Conservation (phyloP, 1,139 yeast genomes). For the Wickerhamomyces sp. region DNA sequence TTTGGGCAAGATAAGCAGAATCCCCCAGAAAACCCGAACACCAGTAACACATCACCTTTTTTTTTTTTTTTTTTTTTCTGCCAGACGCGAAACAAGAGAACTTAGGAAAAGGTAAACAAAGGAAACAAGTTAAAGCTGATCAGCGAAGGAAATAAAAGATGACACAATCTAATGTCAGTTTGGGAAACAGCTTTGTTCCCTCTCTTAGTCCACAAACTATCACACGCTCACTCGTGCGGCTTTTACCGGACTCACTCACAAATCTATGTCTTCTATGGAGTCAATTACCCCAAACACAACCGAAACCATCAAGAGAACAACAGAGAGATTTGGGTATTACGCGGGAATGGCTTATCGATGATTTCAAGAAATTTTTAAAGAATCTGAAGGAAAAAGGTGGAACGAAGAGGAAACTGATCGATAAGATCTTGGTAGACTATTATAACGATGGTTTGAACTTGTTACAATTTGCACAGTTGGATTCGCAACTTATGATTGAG, state of each 20-base stretch:
- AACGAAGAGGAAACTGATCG: constrained; percentile 43
- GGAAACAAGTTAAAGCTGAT: neutral
- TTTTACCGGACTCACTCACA: constrained; percentile 16
- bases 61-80: neutral
- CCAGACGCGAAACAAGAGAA: neutral
- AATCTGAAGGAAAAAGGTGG: constrained; percentile 6
- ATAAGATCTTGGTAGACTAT: constrained; percentile 45
- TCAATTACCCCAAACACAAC: constrained; percentile 18
- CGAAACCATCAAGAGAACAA: constrained; percentile 14
- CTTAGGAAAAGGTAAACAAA: constrained; percentile 2
- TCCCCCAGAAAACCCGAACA: too few species aligned
- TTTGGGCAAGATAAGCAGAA: too few species aligned
- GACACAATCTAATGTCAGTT: constrained; percentile 6
- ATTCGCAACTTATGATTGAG: constrained; percentile 58
- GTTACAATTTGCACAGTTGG: constrained; percentile 68
- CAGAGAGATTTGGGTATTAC: constrained; percentile 8
- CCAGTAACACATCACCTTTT: neutral
- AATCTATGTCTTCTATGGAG: constrained; percentile 24
- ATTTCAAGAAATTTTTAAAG: constrained; percentile 8
- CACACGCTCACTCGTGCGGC: constrained; percentile 12
- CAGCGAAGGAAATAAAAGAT: neutral
- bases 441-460: constrained; percentile 65
- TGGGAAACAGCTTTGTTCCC: constrained; percentile 20
- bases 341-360: constrained; percentile 8
- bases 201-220: constrained; percentile 9